phyloP scores from a whole-genome alignment of 108 stramenopile genomes.

The Fistulifera pelliculosa region DNA sequence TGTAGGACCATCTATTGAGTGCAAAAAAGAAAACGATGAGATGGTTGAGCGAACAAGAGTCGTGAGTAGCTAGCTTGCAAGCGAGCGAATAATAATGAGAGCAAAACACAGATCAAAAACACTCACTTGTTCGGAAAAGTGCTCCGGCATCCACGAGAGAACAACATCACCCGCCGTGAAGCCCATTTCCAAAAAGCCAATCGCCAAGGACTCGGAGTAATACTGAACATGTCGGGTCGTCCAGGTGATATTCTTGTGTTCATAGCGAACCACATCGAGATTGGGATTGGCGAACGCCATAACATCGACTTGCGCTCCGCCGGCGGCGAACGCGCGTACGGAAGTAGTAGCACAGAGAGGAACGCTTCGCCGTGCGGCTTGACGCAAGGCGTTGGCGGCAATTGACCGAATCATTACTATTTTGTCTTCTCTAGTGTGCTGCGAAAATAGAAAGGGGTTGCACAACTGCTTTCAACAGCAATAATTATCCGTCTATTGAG shows the following conservation, averaged over 20 bases:
- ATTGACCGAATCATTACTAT: too few relatives aligned
- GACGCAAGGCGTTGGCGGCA: too few relatives aligned
- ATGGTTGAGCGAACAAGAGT: constrained; percentile 1
- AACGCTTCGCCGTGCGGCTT: too few relatives aligned
- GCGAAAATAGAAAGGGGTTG: too few relatives aligned
- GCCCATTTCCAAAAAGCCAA: constrained; percentile 74
- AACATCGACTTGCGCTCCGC: constrained; percentile 18
- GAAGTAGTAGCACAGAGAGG: too few relatives aligned
- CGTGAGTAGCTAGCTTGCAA: background rate
- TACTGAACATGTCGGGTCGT: constrained; percentile 68
- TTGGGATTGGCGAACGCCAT: constrained; percentile 65
- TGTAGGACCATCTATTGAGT: constrained; percentile 71
- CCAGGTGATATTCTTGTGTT: constrained; percentile 84
- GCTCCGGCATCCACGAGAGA: constrained; percentile 67
- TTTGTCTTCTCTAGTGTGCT: too few relatives aligned
- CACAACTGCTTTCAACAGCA: too few relatives aligned
- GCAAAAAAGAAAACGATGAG: constrained; percentile 7
- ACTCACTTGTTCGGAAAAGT: constrained; percentile 83
- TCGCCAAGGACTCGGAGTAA: constrained; percentile 68
- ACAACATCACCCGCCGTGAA: constrained; percentile 80
- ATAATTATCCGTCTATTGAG: too few relatives aligned
- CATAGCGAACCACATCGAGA: constrained; percentile 75
- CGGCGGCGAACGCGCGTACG: constrained; percentile 1
- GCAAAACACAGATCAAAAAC: background rate
- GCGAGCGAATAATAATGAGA: background rate